Evolutionary conservation across 371 early-diverging fungal genomes (phyloP), one percentile per base, ranked within the genome.

Genomic region (Smittium culicis): DNA sequence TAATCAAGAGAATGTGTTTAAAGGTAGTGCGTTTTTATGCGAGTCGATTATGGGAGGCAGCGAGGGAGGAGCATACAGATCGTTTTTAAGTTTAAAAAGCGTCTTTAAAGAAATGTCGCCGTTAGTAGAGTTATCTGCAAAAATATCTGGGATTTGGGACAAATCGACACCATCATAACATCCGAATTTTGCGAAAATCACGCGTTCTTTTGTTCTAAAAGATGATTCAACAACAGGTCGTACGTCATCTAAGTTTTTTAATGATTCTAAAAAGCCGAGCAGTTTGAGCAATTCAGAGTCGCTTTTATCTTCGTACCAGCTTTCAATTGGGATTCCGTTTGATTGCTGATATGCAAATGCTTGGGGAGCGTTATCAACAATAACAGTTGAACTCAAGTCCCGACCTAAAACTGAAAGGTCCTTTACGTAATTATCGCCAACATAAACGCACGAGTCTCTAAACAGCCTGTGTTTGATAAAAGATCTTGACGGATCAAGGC

Each of bases 321-420:
- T 81, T 66, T 74, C 81, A 28, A 87, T 88, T 5, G 87, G 88
- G 33, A 87, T 79, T 1, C 87, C 87, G 63, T 87, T 87, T n/a
- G 80, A 79, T 35, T 80, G 78, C 64, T 85, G 83, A 66, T 84
- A 85, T 1, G 79, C 83, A 71, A 80, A 85, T 1, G 83, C 82
- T 64, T 82, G 82, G 1, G 80, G 79, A 2, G 85, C 79, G 65
- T 87, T 88, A 68, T 88, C 88, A 1, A 87, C 82, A 65, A 88
- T 79, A 1, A 88, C 67, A 29, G 80, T 75, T 67, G 79, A 79
- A 24, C 78, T 56, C 68, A 87, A 68, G 69, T 88, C 86, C 28
- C 89, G 77, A 30, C 86, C 87, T 16, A 88, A 73, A 27, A 82
- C 77, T 2, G 77, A 67, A 67, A 88, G 69, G 69, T 88, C 89